A percentile compares a stretch with the other conserved stretches of the same genome.
These are phyloP conservation scores for Yamadazyma philogaea DNA, from an alignment of 805 yeast genomes.

Conservation along the genomic window DNA sequence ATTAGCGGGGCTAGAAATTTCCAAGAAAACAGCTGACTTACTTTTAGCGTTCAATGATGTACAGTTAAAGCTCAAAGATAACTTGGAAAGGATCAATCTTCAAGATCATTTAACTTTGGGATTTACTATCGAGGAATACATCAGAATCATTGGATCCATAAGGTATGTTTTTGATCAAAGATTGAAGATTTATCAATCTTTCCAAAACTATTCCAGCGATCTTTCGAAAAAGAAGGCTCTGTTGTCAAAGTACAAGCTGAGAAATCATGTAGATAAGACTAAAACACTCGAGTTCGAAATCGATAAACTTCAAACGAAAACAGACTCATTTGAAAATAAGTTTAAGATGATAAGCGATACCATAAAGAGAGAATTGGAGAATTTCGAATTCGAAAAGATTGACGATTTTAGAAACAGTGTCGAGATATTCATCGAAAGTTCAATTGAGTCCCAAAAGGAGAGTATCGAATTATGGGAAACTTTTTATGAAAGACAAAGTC, in stretches of 20 bases:
- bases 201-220: conserved; percentile 43
- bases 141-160: conserved; percentile 71
- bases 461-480: conserved; percentile 85
- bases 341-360: conserved; percentile 63
- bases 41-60: conserved; percentile 69
- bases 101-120: conserved; percentile 88
- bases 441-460: conserved; percentile 92
- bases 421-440: conserved; percentile 85
- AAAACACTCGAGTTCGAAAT: conserved; percentile 58
- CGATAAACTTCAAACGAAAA: conserved; percentile 50
- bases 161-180: conserved; percentile 73
- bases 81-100: conserved; percentile 71
- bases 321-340: conserved; percentile 50
- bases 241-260: conserved; percentile 45
- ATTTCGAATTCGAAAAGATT: conserved; percentile 71
- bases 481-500: conserved; percentile 58
- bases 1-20: conserved; percentile 72
- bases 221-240: conserved; percentile 45
- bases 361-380: conserved; percentile 64
- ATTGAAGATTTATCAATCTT: conserved; percentile 47
- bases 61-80: conserved; percentile 66
- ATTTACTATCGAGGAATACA: conserved; percentile 82
- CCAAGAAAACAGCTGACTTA: conserved; percentile 59
- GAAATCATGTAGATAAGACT: conserved; percentile 60
- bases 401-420: conserved; percentile 84